Conservation (phyloP, 176 grass and related monocot species). For the Zea luxurians region DNA sequence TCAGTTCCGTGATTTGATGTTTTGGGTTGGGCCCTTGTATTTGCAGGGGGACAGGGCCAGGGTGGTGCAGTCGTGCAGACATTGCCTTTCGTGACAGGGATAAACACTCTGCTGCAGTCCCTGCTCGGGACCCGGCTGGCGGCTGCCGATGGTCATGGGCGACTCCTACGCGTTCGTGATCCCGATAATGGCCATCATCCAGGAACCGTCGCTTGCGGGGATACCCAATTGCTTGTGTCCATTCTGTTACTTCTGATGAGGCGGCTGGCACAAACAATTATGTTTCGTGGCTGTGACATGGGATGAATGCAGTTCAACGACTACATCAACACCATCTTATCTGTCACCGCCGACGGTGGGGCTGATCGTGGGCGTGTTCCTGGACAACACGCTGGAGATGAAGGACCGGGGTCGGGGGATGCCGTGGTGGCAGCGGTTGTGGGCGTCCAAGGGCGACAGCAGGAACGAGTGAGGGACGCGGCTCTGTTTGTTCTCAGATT, state of each 20-base stretch:
- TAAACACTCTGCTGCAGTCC: conserved; percentile 96
- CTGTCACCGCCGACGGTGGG: no score
- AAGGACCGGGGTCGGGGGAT: no score
- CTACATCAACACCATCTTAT: no score
- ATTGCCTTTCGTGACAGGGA: conserved; percentile 90
- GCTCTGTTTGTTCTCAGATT: no score
- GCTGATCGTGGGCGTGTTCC: no score
- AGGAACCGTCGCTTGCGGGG: conserved; percentile 53
- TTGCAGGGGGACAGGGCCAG: conserved; percentile 86
- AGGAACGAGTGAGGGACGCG: no score
- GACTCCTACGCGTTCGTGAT: conserved; percentile 91
- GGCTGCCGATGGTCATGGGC: conserved; percentile 81
- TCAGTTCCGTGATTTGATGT: conserved; percentile 19
- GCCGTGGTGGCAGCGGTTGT: no score
- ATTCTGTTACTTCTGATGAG: background rate
- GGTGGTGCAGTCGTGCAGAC: conserved; percentile 98
- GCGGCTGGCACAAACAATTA: background rate
- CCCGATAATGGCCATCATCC: conserved; percentile 84
- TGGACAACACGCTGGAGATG: no score
- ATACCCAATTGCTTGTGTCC: conserved; percentile 24
- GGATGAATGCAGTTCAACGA: no score
- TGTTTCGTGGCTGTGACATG: no score
- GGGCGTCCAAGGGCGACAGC: no score
- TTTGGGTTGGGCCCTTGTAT: background rate
- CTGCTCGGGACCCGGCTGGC: conserved; percentile 90